Conservation (phyloP, 768 basidiomycete genomes). For the Heimioporus sp. region DNA sequence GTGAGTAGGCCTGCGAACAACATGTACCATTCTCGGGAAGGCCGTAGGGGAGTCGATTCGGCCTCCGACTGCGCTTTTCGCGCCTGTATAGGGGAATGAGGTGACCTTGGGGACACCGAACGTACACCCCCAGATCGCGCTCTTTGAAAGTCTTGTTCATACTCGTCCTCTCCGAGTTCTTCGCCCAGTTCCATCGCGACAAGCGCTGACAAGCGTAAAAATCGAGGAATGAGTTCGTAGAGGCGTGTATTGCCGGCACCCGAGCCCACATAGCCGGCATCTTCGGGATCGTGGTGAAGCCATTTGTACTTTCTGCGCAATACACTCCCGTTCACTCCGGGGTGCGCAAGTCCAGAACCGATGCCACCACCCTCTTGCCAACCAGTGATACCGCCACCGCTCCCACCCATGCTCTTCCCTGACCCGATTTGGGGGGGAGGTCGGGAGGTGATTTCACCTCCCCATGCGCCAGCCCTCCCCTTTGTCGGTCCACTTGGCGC, state of each 20-base stretch:
- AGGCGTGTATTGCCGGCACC: slow-evolving; percentile 64
- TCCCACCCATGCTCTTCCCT: slow-evolving; percentile 27
- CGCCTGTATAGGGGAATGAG: slow-evolving; percentile 7
- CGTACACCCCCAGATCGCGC: slow-evolving; percentile 19
- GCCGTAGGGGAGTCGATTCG: slow-evolving; percentile 54
- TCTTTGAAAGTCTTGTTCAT: slow-evolving; percentile 34
- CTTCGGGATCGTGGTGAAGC: slow-evolving; percentile 20
- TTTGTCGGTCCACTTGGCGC: slow-evolving; percentile 25
- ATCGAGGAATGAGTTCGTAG: slow-evolving; percentile 64
- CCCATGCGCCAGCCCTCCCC: slow-evolving; percentile 23
- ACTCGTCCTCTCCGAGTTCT: slow-evolving; percentile 59
- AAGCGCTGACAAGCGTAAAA: slow-evolving; percentile 74
- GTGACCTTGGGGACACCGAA: slow-evolving; percentile 8
- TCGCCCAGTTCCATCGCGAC: slow-evolving; percentile 75
- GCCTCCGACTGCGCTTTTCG: slow-evolving; percentile 33
- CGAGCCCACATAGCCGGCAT: slow-evolving; percentile 24
- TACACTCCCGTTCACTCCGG: slow-evolving; percentile 54
- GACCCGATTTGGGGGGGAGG: slow-evolving; percentile 17
- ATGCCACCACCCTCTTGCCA: slow-evolving; percentile 77
- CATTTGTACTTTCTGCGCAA: slow-evolving; percentile 49
- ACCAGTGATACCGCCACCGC: slow-evolving; percentile 56
- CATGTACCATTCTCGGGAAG: slow-evolving; percentile 80
- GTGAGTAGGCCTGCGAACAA: slow-evolving; percentile 74
- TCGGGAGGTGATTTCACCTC: slow-evolving; percentile 24
- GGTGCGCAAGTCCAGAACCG: slow-evolving; percentile 63